Evolutionary conservation across 2,329 filamentous ascomycete species (phyloP).

Genomic region (Colletotrichum filicis): DNA sequence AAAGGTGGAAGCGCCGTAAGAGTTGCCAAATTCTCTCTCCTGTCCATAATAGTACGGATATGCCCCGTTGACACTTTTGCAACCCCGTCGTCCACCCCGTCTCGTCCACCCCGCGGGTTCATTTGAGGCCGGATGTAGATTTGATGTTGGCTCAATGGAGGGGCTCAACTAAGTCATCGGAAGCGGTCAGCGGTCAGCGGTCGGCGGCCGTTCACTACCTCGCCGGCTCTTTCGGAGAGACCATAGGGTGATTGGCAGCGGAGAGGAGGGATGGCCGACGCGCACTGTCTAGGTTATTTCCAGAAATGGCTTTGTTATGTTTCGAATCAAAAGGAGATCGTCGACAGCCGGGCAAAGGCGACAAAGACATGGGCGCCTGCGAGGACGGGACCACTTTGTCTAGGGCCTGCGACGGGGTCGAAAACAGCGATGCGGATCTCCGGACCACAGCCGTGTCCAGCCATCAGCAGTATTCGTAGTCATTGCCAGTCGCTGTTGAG

Average conservation of each 20-base stretch:
- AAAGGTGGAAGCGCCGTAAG: neutral
- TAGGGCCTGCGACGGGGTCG: conserved; percentile 25
- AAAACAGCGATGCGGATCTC: conserved; percentile 28
- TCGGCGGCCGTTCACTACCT: conserved; percentile 18
- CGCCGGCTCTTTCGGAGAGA: conserved; percentile 19
- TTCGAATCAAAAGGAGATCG: conserved; percentile 23
- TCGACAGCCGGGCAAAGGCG: neutral
- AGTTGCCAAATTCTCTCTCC: neutral
- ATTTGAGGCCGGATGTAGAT: neutral
- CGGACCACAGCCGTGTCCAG: neutral
- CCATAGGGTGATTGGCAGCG: neutral
- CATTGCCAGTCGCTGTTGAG: neutral
- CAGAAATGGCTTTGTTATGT: conserved; percentile 31
- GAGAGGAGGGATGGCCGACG: neutral
- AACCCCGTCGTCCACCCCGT: neutral
- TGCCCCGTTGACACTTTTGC: neutral
- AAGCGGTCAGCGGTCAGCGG: conserved; percentile 18
- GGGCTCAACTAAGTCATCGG: conserved; percentile 7
- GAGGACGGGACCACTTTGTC: neutral
- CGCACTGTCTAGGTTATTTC: conserved; percentile 14
- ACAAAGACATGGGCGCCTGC: conserved; percentile 11
- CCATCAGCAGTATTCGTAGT: neutral
- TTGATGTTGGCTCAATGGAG: neutral
- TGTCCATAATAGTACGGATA: too few species aligned
- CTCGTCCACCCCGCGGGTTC: conserved; percentile 1